phyloP scores from a whole-genome alignment of 108 stramenopile genomes.

The Stephanodiscus minutulus region DNA sequence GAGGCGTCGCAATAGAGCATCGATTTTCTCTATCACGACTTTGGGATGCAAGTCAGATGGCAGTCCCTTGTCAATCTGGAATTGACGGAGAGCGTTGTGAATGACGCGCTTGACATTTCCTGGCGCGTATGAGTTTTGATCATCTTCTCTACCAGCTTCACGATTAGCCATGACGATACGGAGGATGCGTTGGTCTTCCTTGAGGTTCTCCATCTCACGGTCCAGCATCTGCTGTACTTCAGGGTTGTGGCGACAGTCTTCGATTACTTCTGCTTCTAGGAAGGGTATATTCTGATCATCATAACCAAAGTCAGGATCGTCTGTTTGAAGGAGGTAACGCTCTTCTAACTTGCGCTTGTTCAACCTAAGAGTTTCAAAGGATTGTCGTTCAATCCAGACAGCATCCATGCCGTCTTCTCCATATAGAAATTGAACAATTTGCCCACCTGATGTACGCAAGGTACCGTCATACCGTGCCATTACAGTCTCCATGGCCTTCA shows the following conservation, averaged over 20 bases:
- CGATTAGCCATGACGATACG: constrained; percentile 89
- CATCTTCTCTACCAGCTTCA: constrained; percentile 85
- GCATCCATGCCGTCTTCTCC: constrained; percentile 99
- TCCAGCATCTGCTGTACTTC: constrained; percentile 87
- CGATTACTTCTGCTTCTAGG: constrained; percentile 79
- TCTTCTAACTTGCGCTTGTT: constrained; percentile 80
- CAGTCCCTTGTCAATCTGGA: constrained; percentile 85
- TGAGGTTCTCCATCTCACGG: constrained; percentile 84
- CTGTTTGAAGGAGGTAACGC: constrained; percentile 74
- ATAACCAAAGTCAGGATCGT: constrained; percentile 85
- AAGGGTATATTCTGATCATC: constrained; percentile 82
- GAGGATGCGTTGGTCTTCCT: constrained; percentile 84
- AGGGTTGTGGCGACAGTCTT: constrained; percentile 86
- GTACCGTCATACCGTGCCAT: constrained; percentile 98
- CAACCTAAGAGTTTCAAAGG: constrained; percentile 87
- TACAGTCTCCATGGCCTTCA: constrained; percentile 98
- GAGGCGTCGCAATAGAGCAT: constrained; percentile 80
- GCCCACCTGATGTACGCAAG: constrained; percentile 88
- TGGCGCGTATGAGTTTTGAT: constrained; percentile 87
- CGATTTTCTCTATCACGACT: constrained; percentile 76
- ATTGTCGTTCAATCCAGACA: constrained; percentile 97
- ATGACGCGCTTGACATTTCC: constrained; percentile 92
- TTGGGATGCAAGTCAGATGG: constrained; percentile 89
- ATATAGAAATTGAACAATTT: constrained; percentile 98
- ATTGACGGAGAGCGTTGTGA: constrained; percentile 91